phyloP scores from a whole-genome alignment of 352 stramenopile species.

The Globisporangium paroecandrum region DNA sequence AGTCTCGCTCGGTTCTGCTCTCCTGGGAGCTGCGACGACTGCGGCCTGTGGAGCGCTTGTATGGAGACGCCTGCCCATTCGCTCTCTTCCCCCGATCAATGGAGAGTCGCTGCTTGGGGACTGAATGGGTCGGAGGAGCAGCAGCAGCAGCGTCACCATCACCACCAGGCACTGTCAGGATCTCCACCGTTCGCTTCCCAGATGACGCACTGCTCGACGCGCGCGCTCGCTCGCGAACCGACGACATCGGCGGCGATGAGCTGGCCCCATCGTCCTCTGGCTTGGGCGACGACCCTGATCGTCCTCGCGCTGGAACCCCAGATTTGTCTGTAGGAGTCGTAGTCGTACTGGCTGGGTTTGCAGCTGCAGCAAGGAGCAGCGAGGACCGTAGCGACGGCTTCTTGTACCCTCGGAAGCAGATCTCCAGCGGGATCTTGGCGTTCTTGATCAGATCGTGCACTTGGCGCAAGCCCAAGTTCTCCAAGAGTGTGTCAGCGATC shows the following conservation, averaged over 20 bases:
- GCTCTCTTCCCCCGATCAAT: slow-evolving; percentile 1
- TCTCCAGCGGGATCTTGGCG: slow-evolving; percentile 62
- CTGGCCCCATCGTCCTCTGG: slow-evolving; percentile 10
- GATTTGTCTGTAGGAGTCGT: neutral
- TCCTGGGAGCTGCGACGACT: slow-evolving; percentile 17
- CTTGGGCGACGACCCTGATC: slow-evolving; percentile 7
- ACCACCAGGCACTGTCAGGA: neutral
- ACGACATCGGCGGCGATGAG: neutral
- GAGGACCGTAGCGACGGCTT: slow-evolving; percentile 22
- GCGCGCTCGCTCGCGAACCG: slow-evolving; percentile 4
- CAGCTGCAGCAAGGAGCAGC: slow-evolving; percentile 14
- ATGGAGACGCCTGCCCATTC: neutral
- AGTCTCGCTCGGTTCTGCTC: slow-evolving; percentile 9
- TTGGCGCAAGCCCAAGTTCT: slow-evolving; percentile 68
- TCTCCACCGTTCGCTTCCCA: slow-evolving; percentile 9
- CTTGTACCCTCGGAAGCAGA: slow-evolving; percentile 52
- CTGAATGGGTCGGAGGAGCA: neutral
- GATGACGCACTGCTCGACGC: slow-evolving; percentile 5
- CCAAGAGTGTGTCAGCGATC: slow-evolving; percentile 58
- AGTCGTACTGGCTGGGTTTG: neutral
- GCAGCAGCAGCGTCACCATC: neutral
- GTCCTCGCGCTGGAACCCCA: neutral
- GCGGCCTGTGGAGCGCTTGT: slow-evolving; percentile 9
- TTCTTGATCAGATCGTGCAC: slow-evolving; percentile 84
- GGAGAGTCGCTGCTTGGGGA: slow-evolving; percentile 23